Evolutionary conservation across 2,329 filamentous ascomycete species (phyloP).

Genomic region (Metarhizium brunneum): DNA sequence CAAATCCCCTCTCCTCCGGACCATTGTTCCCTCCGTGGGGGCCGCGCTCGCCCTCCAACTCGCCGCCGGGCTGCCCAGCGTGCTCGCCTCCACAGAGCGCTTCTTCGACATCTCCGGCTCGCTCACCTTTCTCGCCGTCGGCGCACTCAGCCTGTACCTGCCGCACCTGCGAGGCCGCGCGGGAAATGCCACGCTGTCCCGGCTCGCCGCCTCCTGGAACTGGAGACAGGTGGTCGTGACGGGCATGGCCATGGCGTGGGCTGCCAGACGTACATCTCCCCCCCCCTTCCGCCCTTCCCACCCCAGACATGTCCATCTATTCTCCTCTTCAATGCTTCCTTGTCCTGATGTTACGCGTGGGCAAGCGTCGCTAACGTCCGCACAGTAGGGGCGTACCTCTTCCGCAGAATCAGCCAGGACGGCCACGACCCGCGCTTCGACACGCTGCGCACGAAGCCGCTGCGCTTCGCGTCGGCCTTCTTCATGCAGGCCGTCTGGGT

Average conservation of each 20-base stretch:
- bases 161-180: conserved; percentile 47
- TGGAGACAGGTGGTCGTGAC: conserved; percentile 45
- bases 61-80: conserved; percentile 52
- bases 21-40: conserved; percentile 50
- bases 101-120: conserved; percentile 63
- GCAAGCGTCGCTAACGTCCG: background rate
- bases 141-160: conserved; percentile 51
- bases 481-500: conserved; percentile 58
- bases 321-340: too few species aligned
- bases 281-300: background rate
- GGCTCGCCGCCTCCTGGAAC: conserved; percentile 30
- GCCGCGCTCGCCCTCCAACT: conserved; percentile 56
- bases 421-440: conserved; percentile 47
- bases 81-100: conserved; percentile 49
- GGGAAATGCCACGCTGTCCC: conserved; percentile 28
- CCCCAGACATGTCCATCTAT: background rate
- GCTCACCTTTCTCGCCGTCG: conserved; percentile 56
- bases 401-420: conserved; percentile 47
- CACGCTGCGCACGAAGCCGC: conserved; percentile 25
- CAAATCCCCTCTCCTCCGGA: conserved; percentile 51
- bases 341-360: background rate
- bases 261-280: conserved; percentile 40
- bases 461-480: conserved; percentile 28
- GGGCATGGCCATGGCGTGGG: conserved; percentile 43
- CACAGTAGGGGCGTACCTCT: conserved; percentile 55